A percentile compares a stretch with the other conserved stretches of the same genome.
phyloP scores from a whole-genome alignment of 176 grass and related monocot genomes.

The Areca catechu region DNA sequence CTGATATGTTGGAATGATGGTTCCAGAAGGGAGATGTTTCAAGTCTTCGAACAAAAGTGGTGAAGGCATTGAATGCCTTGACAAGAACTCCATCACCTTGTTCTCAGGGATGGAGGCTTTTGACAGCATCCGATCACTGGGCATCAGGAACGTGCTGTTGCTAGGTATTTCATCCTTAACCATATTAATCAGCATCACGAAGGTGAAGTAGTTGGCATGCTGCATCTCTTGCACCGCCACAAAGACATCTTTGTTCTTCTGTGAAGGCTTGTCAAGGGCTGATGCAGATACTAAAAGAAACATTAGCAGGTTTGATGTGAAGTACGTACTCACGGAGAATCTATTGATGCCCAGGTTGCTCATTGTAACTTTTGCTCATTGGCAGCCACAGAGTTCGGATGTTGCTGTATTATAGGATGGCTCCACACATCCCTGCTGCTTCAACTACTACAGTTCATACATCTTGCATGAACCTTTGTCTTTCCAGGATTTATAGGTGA shows the following conservation, averaged over 20 bases:
- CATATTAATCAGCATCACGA: conserved; percentile 53
- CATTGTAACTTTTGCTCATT: too few relatives aligned
- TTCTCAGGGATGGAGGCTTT: conserved; percentile 24
- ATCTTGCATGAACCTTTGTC: too few relatives aligned
- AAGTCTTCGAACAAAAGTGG: conserved; percentile 33
- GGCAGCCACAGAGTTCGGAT: too few relatives aligned
- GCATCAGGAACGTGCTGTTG: conserved; percentile 56
- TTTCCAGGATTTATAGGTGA: too few relatives aligned
- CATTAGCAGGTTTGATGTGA: too few relatives aligned
- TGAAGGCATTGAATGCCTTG: conserved; percentile 31
- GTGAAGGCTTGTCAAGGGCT: neutral
- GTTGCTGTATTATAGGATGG: too few relatives aligned
- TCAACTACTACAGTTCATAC: too few relatives aligned
- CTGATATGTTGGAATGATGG: conserved; percentile 32
- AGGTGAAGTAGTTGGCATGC: conserved; percentile 46
- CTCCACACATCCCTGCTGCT: too few relatives aligned
- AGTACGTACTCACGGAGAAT: too few relatives aligned
- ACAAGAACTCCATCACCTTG: conserved; percentile 37
- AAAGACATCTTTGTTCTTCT: neutral
- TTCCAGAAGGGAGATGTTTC: conserved; percentile 43
- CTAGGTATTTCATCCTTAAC: conserved; percentile 38
- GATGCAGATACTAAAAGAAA: too few relatives aligned
- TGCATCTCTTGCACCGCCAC: conserved; percentile 31
- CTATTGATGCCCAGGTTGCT: too few relatives aligned
- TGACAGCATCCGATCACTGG: conserved; percentile 34